phyloP scores from a whole-genome alignment of 495 filamentous ascomycete genomes.

The Aeminium ludgeri region DNA sequence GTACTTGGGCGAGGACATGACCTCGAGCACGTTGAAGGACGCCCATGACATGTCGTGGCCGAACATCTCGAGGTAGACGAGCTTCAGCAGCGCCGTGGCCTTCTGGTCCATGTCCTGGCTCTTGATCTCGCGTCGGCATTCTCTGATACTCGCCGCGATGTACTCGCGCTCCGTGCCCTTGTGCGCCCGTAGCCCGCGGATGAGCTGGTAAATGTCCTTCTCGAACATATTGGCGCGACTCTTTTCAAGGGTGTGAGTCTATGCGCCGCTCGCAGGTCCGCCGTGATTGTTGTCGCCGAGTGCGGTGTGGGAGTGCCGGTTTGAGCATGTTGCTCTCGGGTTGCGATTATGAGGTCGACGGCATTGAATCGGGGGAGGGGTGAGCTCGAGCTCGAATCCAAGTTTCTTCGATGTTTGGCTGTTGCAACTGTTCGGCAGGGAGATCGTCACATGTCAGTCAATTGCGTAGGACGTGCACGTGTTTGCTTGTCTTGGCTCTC shows the following conservation, averaged over 20 bases:
- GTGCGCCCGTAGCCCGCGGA: conserved; percentile 81
- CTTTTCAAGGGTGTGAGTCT: neutral
- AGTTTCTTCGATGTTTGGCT: too few relatives aligned
- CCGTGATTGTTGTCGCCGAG: too few relatives aligned
- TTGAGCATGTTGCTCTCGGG: too few relatives aligned
- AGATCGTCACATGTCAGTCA: too few relatives aligned
- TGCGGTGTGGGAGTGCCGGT: too few relatives aligned
- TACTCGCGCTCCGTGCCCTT: conserved; percentile 89
- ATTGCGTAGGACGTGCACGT: too few relatives aligned
- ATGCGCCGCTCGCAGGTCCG: too few relatives aligned
- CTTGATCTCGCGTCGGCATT: conserved; percentile 83
- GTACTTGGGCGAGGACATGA: conserved; percentile 93
- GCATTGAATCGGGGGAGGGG: too few relatives aligned
- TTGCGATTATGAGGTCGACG: too few relatives aligned
- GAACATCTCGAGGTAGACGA: conserved; percentile 97
- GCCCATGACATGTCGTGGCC: conserved; percentile 99
- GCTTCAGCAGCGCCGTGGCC: conserved; percentile 82
- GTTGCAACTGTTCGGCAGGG: too few relatives aligned
- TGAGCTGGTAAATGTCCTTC: conserved; percentile 97
- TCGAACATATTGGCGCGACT: conserved; percentile 61
- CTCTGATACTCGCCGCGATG: conserved; percentile 73
- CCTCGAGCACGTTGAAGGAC: conserved; percentile 91
- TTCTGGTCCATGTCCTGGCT: conserved; percentile 94
- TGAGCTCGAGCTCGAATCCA: too few relatives aligned
- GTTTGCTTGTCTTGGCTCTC: too few relatives aligned